A percentile compares a stretch with the other conserved stretches of the same genome.
Conservation (phyloP, 192 early-diverging fungal species). For the Coemansia sp. region DNA sequence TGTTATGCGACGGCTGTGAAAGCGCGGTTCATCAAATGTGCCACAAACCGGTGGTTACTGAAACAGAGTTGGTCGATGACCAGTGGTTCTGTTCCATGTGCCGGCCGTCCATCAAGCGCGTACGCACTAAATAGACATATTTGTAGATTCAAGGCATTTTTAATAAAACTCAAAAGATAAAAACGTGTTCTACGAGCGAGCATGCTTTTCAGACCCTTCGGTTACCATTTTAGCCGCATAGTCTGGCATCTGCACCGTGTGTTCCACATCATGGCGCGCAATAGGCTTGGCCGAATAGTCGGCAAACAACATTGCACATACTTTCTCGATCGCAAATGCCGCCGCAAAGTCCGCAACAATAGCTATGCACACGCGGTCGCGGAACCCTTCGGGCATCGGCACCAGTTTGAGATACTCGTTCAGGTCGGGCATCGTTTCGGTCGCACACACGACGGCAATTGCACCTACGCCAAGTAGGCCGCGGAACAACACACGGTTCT, state of each 20-base stretch:
- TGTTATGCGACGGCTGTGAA: conserved; percentile 53
- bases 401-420: conserved; percentile 92
- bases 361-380: conserved; percentile 70
- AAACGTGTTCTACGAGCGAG: too few species aligned
- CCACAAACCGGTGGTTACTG: conserved; percentile 44
- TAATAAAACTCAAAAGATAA: too few species aligned
- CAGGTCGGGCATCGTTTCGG: conserved; percentile 82
- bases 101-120: conserved; percentile 10
- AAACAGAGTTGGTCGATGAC: conserved; percentile 35
- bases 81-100: conserved; percentile 49
- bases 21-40: conserved; percentile 50
- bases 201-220: too few species aligned
- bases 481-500: conserved; percentile 93
- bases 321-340: conserved; percentile 78
- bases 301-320: conserved; percentile 76
- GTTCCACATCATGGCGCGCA: conserved; percentile 31
- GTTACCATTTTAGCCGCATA: conserved; percentile 13
- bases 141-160: too few species aligned
- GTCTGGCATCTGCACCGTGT: conserved; percentile 35
- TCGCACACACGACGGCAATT: conserved; percentile 85
- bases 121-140: conserved; percentile 13
- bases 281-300: conserved; percentile 89
- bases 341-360: conserved; percentile 90
- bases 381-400: conserved; percentile 84
- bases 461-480: conserved; percentile 78